Evolutionary conservation across 176 grass and related monocot genomes (phyloP).

Genomic region (Rhynchospora pubera): DNA sequence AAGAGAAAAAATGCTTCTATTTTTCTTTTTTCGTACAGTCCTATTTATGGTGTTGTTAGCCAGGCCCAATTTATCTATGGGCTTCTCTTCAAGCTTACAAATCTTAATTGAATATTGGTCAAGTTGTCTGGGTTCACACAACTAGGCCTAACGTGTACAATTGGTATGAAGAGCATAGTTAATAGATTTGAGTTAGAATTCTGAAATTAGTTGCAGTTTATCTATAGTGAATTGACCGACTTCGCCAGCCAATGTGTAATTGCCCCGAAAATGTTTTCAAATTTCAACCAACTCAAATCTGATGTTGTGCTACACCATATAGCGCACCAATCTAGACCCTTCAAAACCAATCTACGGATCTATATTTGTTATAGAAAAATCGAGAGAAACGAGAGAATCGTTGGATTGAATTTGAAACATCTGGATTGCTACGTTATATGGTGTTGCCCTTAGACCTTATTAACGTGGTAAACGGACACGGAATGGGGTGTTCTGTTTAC

Average conservation of each 20-base stretch:
- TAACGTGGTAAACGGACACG: constrained; percentile 9
- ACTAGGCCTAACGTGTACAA: background rate
- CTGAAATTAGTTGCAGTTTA: too few species aligned
- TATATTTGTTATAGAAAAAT: background rate
- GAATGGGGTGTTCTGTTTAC: too few species aligned
- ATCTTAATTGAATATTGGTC: too few species aligned
- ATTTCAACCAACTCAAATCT: background rate
- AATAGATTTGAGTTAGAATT: background rate
- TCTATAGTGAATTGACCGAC: too few species aligned
- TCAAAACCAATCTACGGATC: background rate
- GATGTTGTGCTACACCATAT: too few species aligned
- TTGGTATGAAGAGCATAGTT: too few species aligned
- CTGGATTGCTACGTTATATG: background rate
- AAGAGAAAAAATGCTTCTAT: too few species aligned
- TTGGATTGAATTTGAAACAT: too few species aligned
- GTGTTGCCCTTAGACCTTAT: too few species aligned
- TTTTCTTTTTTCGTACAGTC: too few species aligned
- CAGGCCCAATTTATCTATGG: background rate
- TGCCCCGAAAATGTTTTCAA: background rate
- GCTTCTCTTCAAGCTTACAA: background rate
- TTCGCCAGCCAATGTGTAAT: background rate
- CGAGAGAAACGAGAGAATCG: too few species aligned
- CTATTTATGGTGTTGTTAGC: background rate
- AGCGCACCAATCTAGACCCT: too few species aligned
- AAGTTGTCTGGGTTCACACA: background rate